Conservation (phyloP, 352 stramenopile genomes). For the Aphanomyces euteiches region DNA sequence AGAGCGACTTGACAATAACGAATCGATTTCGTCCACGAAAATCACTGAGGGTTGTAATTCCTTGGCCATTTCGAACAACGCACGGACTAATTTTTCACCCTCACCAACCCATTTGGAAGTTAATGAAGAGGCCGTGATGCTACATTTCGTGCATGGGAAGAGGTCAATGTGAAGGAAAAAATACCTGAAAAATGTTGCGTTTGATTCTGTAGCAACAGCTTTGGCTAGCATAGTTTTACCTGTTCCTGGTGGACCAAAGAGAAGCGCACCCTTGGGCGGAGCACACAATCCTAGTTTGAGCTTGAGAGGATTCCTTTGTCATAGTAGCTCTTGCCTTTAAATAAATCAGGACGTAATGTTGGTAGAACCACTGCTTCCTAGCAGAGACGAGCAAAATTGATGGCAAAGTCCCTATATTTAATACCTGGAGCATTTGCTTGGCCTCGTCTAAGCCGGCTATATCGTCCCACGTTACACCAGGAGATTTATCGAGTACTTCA, state of each 20-base stretch:
- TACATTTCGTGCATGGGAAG: slow-evolving; percentile 32
- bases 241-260: slow-evolving; percentile 80
- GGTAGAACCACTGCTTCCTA: slow-evolving; percentile 86
- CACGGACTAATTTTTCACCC: slow-evolving; percentile 92
- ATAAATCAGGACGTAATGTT: slow-evolving; percentile 77
- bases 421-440: slow-evolving; percentile 86
- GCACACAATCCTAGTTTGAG: slow-evolving; percentile 44
- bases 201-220: slow-evolving; percentile 74
- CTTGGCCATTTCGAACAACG: slow-evolving; percentile 89
- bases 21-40: slow-evolving; percentile 89
- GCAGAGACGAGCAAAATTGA: background rate
- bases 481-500: slow-evolving; percentile 76
- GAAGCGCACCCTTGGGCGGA: slow-evolving; percentile 62
- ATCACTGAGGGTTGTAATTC: slow-evolving; percentile 82
- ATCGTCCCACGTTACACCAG: slow-evolving; percentile 74
- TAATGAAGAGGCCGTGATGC: slow-evolving; percentile 82
- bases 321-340: slow-evolving; percentile 39
- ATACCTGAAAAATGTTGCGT: slow-evolving; percentile 82
- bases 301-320: too few species aligned
- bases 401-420: background rate
- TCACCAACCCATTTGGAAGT: slow-evolving; percentile 90
- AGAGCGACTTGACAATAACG: slow-evolving; percentile 68
- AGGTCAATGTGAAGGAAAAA: slow-evolving; percentile 1
- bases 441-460: slow-evolving; percentile 77
- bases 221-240: slow-evolving; percentile 84